phyloP scores from a whole-genome alignment of 768 basidiomycete species.

The Sporobolomyces roseus region DNA sequence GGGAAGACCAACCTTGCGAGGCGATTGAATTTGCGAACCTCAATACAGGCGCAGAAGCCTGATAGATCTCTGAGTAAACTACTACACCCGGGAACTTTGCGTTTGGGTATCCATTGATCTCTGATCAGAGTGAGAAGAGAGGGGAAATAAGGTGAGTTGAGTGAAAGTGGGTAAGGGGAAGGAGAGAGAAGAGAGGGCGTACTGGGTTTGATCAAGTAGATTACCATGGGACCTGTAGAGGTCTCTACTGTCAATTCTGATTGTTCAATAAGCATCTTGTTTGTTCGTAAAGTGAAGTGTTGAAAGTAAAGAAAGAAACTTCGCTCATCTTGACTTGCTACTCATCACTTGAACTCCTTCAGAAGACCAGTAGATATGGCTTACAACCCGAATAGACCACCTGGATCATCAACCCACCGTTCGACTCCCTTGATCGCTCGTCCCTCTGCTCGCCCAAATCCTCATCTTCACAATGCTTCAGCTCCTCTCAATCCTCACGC shows the following conservation, averaged over 20 bases:
- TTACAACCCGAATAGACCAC: slow-evolving; percentile 10
- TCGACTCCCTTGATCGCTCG: slow-evolving; percentile 6
- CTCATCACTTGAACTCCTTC: too few relatives aligned
- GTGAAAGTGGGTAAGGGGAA: neutral
- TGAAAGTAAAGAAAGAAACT: neutral
- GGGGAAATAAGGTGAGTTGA: neutral
- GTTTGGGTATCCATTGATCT: slow-evolving; percentile 50
- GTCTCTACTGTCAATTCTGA: slow-evolving; percentile 49
- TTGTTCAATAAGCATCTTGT: slow-evolving; percentile 49
- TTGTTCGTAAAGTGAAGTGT: neutral
- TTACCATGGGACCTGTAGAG: slow-evolving; percentile 47
- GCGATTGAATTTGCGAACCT: slow-evolving; percentile 49
- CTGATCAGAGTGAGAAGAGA: slow-evolving; percentile 11
- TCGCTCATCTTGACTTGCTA: too few relatives aligned
- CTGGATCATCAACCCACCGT: neutral
- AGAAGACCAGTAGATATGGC: neutral
- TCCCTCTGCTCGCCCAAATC: neutral
- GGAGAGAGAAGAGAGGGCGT: neutral
- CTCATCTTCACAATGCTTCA: neutral
- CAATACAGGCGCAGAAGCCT: slow-evolving; percentile 33
- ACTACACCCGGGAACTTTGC: slow-evolving; percentile 50
- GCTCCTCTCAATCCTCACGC: neutral
- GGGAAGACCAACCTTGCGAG: slow-evolving; percentile 40
- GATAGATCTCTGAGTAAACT: slow-evolving; percentile 42
- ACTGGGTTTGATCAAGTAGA: slow-evolving; percentile 49